phyloP scores from a whole-genome alignment of 345 rosid genomes.

The Ceriops decandra region DNA sequence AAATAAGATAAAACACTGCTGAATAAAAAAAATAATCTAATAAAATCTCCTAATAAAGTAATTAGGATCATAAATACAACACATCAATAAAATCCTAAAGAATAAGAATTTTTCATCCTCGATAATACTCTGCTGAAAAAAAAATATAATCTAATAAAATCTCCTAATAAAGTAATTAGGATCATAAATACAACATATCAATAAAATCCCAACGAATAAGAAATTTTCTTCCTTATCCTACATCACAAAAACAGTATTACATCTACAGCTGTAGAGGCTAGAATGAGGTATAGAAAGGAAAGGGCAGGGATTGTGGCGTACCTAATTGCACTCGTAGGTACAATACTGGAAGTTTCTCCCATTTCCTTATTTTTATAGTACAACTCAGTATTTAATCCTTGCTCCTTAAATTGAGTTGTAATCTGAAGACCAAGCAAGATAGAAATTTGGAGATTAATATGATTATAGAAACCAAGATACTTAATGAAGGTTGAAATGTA shows the following conservation, averaged over 20 bases:
- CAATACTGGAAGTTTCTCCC: conserved; percentile 77
- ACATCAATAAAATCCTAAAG: too few species aligned
- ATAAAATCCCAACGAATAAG: too few species aligned
- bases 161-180: background rate
- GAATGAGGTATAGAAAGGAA: background rate
- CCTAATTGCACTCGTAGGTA: conserved; percentile 95
- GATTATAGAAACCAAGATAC: background rate
- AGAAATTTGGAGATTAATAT: background rate
- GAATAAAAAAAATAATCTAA: too few species aligned
- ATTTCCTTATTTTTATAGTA: conserved; percentile 81
- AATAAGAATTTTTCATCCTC: too few species aligned
- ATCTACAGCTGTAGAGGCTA: conserved; percentile 1
- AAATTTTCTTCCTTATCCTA: too few species aligned
- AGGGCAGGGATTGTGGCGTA: conserved; percentile 22
- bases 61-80: too few species aligned
- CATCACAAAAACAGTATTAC: background rate
- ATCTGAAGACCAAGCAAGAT: conserved; percentile 38
- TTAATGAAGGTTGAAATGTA: background rate
- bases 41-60: background rate
- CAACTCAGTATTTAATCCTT: conserved; percentile 85
- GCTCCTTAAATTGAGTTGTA: conserved; percentile 73
- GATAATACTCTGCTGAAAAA: too few species aligned
- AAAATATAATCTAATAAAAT: too few species aligned
- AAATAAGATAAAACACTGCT: too few species aligned
- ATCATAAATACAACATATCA: too few species aligned